Evolutionary conservation across 371 early-diverging fungal species (phyloP), one percentile per base, ranked within the genome.

Genomic region (Saksenaea oblongispora): DNA sequence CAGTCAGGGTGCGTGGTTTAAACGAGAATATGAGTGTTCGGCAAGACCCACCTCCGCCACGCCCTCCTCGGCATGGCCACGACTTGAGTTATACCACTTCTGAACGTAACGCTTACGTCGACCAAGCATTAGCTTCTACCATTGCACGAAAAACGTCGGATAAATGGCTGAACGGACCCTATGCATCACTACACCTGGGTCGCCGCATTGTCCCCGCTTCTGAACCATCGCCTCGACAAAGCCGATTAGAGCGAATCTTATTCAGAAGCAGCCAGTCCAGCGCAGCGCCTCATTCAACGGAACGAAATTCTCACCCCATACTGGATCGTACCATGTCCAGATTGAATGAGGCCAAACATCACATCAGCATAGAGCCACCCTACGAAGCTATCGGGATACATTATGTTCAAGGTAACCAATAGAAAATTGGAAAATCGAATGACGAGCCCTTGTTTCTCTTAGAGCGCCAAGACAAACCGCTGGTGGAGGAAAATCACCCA

Each of bases 341-440:
- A 39, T 5, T 39, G 11, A 39, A n/a, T 39, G 39, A 11, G 11
- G 11, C 22, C 10, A 17, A 47, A 47, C 51, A 47, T 17, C n/a
- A n/a, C 9, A 22, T 47, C n/a, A 47, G 22, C 22, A 22, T 47
- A 28, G 27, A 26, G 3, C n/a, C 42, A 14, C 41, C 57, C 34
- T 58, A 37, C 22, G 63, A 60, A 51, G 56, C 67, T 18, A 18
- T 66, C 17, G 63, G 59, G 11, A 58, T 59, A 36, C 58, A 27
- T 13, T 22, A 36, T 41, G 24, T 58, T 18, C 14, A 36, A 58
- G 58, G 58, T 58, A 57, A 37, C n/a, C 5, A 58, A 58, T 10
- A 22, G 13, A 26, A 39, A 28, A 24, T 18, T 36, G 17, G 31
- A 34, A 34, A 56, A 34, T 18, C 35, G n/a, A 34, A 34, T 36